Evolutionary conservation across 305 asterid genomes (phyloP), one percentile per base, ranked within the genome.

Genomic region (Euphrasia arctica): DNA sequence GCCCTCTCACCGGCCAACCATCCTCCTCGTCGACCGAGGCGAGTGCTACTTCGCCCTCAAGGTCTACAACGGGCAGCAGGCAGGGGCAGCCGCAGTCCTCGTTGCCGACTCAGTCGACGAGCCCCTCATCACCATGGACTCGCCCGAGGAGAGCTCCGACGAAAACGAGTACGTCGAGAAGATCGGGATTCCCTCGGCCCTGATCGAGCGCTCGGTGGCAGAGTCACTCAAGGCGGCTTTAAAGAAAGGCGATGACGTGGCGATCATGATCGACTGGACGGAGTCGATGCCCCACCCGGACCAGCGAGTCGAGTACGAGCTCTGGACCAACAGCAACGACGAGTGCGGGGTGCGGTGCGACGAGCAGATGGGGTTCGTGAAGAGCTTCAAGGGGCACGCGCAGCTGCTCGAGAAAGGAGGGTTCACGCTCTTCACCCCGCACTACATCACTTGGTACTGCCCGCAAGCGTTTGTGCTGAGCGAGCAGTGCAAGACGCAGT

Each of bases 201-300:
- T 91, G 55, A 81, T 91, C 56, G 83, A 76, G 10, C 82, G 66
- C 11, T 80, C 96, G 39, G 77, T 89, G 4, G 95, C 86, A 2
- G 64, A 80, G 5, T 14, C 74, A 5, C 77, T 91, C 47, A 89
- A 82, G 78, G 83, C 78, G 0, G 75, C 89, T 25, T 65, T 89
- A 31, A 74, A 75, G 78, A 71, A 14, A 34, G 80, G 64, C 13
- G 92, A 88, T 3, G 93, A 91, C 2, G 81, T 87, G 97, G 87
- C 87, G 48, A 79, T 91, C 48, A 89, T 83, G 65, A 95, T 91
- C 47, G 97, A 92, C 74, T 89, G 98, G 98, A 84, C 95, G 73
- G 98, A 92, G 82, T 81, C 91, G 62, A 96, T 92, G 60, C 98
- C 97, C 47, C 97, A 92, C 63, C 98, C 97, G 0, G 98, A 92